These are phyloP conservation scores for Talaromyces adpressus DNA, from an alignment of 495 filamentous ascomycete species.

Conservation along the genomic window DNA sequence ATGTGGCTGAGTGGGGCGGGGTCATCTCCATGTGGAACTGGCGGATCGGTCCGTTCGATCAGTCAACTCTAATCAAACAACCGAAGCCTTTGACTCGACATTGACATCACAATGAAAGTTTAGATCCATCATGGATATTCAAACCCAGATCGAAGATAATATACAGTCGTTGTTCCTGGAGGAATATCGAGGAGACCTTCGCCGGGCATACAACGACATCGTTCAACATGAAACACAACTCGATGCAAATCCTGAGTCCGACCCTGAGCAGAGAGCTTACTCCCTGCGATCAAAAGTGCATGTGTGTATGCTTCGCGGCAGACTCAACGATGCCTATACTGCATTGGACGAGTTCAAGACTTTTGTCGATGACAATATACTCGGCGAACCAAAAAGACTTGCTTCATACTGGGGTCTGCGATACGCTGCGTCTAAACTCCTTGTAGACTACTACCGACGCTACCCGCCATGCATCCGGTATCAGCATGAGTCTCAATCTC, in stretches of 20 bases:
- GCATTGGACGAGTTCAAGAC: slow-evolving; percentile 9
- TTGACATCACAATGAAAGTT: neutral
- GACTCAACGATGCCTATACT: slow-evolving; percentile 15
- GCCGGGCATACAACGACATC: slow-evolving; percentile 8
- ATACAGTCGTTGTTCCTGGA: slow-evolving; percentile 18
- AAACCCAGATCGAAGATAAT: neutral
- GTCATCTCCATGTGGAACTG: neutral
- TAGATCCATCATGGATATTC: neutral
- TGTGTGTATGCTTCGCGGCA: slow-evolving; percentile 14
- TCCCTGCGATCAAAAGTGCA: slow-evolving; percentile 16
- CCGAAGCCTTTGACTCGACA: neutral
- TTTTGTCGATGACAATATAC: slow-evolving; percentile 6
- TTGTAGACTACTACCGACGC: slow-evolving; percentile 18
- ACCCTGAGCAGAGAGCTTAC: slow-evolving; percentile 11
- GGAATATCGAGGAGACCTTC: slow-evolving; percentile 17
- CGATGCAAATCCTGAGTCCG: neutral
- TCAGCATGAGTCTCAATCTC: slow-evolving; percentile 17
- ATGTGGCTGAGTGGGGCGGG: neutral
- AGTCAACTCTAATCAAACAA: neutral
- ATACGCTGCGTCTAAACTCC: slow-evolving; percentile 16
- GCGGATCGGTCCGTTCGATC: neutral
- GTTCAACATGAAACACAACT: slow-evolving; percentile 14
- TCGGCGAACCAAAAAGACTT: neutral
- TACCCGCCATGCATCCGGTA: slow-evolving; percentile 16
- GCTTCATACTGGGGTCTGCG: slow-evolving; percentile 20